A percentile compares a stretch with the other conserved stretches of the same genome.
These are phyloP conservation scores for Strigomonas galati DNA, from an alignment of 208 protist genomes.

Conservation along the genomic window DNA sequence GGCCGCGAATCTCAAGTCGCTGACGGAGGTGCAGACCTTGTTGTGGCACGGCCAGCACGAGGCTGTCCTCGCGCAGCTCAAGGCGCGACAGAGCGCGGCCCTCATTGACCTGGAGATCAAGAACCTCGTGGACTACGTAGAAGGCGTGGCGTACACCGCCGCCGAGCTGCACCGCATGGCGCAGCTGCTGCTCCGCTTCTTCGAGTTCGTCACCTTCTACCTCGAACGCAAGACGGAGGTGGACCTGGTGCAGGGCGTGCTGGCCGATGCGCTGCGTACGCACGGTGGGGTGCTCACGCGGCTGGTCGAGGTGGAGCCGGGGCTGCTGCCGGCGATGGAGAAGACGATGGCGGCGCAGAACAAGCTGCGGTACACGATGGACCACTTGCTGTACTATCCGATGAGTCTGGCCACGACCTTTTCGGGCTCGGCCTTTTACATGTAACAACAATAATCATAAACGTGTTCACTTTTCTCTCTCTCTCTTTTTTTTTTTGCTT, in stretches of 20 bases:
- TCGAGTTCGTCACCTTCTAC: slow-evolving; percentile 58
- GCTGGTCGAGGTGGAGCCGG: slow-evolving; percentile 41
- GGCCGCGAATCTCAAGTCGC: slow-evolving; percentile 31
- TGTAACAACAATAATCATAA: too few species aligned
- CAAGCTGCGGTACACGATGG: slow-evolving; percentile 61
- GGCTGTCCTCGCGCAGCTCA: slow-evolving; percentile 50
- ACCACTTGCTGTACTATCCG: slow-evolving; percentile 75
- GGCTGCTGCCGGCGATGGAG: slow-evolving; percentile 58
- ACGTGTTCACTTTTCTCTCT: background rate
- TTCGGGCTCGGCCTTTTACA: slow-evolving; percentile 65
- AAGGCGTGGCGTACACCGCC: slow-evolving; percentile 59
- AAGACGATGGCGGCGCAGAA: too few species aligned
- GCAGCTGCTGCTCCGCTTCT: slow-evolving; percentile 37
- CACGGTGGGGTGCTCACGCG: slow-evolving; percentile 63
- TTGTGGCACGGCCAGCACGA: slow-evolving; percentile 54
- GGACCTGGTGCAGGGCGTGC: slow-evolving; percentile 76
- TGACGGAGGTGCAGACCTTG: slow-evolving; percentile 65
- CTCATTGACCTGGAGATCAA: slow-evolving; percentile 78
- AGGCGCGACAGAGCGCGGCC: slow-evolving; percentile 47
- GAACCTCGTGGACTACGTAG: slow-evolving; percentile 61
- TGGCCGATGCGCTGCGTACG: slow-evolving; percentile 61
- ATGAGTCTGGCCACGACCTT: slow-evolving; percentile 58
- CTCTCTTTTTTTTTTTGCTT: slow-evolving; percentile 1
- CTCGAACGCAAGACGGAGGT: slow-evolving; percentile 56
- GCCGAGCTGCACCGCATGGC: slow-evolving; percentile 57